Conservation (phyloP, 306 rosid genomes). For the Glycyrrhiza uralensis region DNA sequence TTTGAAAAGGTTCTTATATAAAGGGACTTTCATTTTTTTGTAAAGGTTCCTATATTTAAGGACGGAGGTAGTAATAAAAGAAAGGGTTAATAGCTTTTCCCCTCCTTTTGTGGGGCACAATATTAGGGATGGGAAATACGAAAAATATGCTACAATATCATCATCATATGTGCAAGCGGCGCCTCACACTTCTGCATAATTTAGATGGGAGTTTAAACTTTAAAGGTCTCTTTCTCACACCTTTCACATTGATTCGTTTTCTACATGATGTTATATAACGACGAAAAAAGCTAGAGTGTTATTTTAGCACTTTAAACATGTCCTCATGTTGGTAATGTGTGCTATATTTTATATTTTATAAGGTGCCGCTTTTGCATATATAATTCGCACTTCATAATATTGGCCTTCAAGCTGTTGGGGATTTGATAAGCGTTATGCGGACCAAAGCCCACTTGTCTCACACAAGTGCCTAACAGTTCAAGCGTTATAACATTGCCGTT, state of each 20-base stretch:
- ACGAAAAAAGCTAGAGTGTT: background rate
- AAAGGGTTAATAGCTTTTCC: background rate
- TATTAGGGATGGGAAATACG: background rate
- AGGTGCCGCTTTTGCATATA: background rate
- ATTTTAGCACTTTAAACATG: background rate
- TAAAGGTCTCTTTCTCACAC: conserved; percentile 5
- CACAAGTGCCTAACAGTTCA: background rate
- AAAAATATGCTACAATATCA: background rate
- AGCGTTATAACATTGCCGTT: background rate
- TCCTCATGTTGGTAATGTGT: background rate
- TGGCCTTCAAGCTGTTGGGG: conserved; percentile 2
- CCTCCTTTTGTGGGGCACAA: background rate
- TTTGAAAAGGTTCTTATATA: too few species aligned
- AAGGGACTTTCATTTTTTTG: too few species aligned
- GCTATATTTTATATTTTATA: background rate
- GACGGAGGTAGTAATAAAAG: background rate
- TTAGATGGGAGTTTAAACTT: conserved; percentile 2
- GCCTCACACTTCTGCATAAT: conserved; percentile 5
- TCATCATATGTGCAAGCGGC: conserved; percentile 3
- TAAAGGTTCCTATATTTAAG: too few species aligned
- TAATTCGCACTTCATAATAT: background rate
- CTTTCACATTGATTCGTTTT: conserved; percentile 12
- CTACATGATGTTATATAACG: background rate
- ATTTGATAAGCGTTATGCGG: background rate
- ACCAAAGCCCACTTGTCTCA: conserved; percentile 14